Evolutionary conservation across 1,139 yeast genomes (phyloP).

Genomic region (Blastobotrys raffinosifermentans): DNA sequence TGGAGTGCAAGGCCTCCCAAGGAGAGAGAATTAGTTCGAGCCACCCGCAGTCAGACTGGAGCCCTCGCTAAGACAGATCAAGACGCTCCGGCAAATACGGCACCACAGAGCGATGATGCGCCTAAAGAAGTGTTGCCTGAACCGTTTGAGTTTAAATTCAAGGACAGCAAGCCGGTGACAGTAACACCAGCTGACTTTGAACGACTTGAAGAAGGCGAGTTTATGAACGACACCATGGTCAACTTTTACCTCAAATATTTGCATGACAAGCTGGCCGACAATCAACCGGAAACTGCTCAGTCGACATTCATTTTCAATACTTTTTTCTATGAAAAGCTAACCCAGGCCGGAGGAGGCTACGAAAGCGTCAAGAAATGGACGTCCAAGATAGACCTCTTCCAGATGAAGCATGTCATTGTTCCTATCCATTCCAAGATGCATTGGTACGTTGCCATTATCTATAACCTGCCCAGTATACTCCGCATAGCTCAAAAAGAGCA

Average conservation of each 20-base stretch:
- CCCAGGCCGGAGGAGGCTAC: conserved; percentile 41
- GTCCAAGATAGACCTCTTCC: conserved; percentile 57
- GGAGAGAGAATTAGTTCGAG: conserved; percentile 1
- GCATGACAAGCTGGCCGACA: conserved; percentile 11
- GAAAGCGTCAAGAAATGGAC: conserved; percentile 77
- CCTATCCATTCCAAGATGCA: conserved; percentile 74
- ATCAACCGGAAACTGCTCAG: conserved; percentile 16
- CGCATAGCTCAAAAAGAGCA: too few relatives aligned
- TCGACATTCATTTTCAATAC: conserved; percentile 71
- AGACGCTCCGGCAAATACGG: conserved; percentile 9
- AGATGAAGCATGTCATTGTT: conserved; percentile 56
- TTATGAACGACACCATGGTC: conserved; percentile 39
- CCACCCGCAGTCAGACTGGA: not conserved
- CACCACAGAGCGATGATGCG: not conserved
- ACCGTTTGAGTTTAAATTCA: conserved; percentile 22
- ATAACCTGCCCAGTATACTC: conserved; percentile 24
- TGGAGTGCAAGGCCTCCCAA: not conserved
- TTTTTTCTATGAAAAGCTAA: conserved; percentile 70
- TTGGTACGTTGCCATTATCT: conserved; percentile 68
- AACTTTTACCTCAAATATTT: conserved; percentile 34
- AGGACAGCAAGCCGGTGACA: conserved; percentile 27
- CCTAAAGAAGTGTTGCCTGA: conserved; percentile 8
- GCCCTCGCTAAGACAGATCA: not conserved
- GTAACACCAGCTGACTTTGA: conserved; percentile 30
- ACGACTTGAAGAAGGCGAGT: conserved; percentile 34